Percentiles rank a stretch among this genome's conserved stretches.
Conservation (phyloP, 768 basidiomycete genomes). For the Sutorius australiensis region DNA sequence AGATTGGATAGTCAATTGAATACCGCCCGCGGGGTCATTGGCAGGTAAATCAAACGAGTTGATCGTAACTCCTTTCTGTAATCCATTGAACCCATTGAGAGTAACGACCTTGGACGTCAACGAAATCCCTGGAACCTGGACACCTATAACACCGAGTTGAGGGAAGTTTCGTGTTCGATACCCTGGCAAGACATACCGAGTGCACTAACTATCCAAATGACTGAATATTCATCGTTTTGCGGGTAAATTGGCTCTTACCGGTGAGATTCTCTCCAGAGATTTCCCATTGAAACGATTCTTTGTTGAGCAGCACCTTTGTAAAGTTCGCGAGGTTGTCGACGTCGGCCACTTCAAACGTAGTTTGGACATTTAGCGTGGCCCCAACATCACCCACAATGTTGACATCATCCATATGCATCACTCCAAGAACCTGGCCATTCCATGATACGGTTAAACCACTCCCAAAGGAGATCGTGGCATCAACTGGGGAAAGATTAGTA, state of each 20-base stretch:
- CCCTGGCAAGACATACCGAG: conserved; percentile 40
- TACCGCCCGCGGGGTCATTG: conserved; percentile 69
- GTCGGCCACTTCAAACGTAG: conserved; percentile 56
- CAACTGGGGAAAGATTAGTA: conserved; percentile 38
- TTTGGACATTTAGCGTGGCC: conserved; percentile 50
- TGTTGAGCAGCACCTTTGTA: conserved; percentile 60
- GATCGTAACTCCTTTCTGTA: conserved; percentile 60
- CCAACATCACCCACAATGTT: conserved; percentile 60
- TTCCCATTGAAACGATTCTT: conserved; percentile 66
- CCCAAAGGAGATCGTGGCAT: conserved; percentile 64
- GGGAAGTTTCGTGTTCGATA: background rate
- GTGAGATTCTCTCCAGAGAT: conserved; percentile 63
- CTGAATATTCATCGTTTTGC: conserved; percentile 3
- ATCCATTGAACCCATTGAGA: conserved; percentile 66
- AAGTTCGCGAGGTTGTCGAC: conserved; percentile 57
- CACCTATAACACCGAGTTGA: conserved; percentile 36
- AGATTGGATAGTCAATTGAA: conserved; percentile 62
- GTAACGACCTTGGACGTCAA: conserved; percentile 56
- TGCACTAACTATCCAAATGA: conserved; percentile 43
- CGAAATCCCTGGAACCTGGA: conserved; percentile 52
- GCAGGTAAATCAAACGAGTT: conserved; percentile 65
- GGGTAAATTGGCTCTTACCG: conserved; percentile 33
- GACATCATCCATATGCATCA: conserved; percentile 57
- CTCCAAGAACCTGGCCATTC: conserved; percentile 54
- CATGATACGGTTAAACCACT: conserved; percentile 59